phyloP scores from a whole-genome alignment of 768 basidiomycete species.

The Boletus tomentosulus region DNA sequence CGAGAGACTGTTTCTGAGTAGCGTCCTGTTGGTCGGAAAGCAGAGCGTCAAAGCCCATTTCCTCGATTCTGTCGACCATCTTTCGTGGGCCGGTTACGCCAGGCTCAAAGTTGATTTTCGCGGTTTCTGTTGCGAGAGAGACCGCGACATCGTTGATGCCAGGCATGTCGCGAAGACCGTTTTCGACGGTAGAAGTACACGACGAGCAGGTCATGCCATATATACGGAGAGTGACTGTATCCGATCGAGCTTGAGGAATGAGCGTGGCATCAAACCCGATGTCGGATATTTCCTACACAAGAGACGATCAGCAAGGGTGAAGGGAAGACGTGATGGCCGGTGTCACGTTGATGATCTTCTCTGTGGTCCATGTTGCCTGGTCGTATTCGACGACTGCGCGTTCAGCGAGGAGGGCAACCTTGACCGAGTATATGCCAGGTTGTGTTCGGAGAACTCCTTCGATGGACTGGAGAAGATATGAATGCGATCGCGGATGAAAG shows the following conservation, averaged over 20 bases:
- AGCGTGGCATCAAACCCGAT: conserved; percentile 87
- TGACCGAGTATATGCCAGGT: conserved; percentile 85
- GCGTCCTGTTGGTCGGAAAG: conserved; percentile 75
- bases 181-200: conserved; percentile 75
- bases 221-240: conserved; percentile 70
- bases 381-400: conserved; percentile 91
- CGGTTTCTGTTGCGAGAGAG: conserved; percentile 71
- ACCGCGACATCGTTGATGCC: conserved; percentile 72
- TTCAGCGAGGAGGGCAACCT: conserved; percentile 97
- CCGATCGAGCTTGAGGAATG: conserved; percentile 60
- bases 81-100: conserved; percentile 73
- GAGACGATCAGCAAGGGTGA: conserved; percentile 4
- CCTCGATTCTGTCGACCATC: conserved; percentile 82
- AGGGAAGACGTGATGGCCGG: not conserved
- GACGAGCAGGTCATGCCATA: conserved; percentile 91
- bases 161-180: conserved; percentile 60
- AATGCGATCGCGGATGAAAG: not conserved
- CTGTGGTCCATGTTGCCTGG: conserved; percentile 70
- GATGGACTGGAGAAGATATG: conserved; percentile 52
- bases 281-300: conserved; percentile 78
- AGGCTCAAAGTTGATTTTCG: conserved; percentile 73
- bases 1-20: conserved; percentile 82
- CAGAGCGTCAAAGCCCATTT: conserved; percentile 88
- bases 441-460: conserved; percentile 79
- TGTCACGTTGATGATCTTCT: conserved; percentile 68